Conservation (phyloP, 495 filamentous ascomycete genomes). For the Saxophila tyrrhenica region DNA sequence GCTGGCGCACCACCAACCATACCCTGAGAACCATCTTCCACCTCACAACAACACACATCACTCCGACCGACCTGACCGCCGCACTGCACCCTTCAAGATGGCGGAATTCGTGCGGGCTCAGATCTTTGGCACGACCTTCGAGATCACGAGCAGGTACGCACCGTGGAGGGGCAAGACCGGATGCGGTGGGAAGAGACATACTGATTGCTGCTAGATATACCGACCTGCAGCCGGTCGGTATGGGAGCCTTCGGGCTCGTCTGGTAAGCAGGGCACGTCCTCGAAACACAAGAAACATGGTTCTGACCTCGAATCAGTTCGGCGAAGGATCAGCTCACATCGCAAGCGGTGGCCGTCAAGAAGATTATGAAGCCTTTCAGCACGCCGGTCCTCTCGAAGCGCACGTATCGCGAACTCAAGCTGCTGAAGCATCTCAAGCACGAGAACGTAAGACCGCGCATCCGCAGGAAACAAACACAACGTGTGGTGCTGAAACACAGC, state of each 20-base stretch:
- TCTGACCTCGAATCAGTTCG: constrained; percentile 50
- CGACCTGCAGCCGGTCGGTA: constrained; percentile 94
- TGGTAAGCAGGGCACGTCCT: constrained; percentile 52
- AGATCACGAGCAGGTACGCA: constrained; percentile 92
- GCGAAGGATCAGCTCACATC: constrained; percentile 93
- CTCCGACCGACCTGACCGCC: not conserved
- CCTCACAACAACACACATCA: not conserved
- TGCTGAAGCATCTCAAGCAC: constrained; percentile 90
- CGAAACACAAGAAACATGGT: not conserved
- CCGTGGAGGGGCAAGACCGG: constrained; percentile 9
- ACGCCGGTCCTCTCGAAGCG: constrained; percentile 94
- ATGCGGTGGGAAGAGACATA: constrained; percentile 3
- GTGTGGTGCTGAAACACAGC: not conserved
- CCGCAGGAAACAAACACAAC: not conserved
- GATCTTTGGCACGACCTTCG: constrained; percentile 98
- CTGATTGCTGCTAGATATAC: constrained; percentile 57
- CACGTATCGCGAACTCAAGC: constrained; percentile 93
- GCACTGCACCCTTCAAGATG: constrained; percentile 43
- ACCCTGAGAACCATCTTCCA: not conserved
- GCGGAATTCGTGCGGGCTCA: constrained; percentile 98
- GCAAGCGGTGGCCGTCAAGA: constrained; percentile 95
- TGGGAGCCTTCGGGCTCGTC: constrained; percentile 96
- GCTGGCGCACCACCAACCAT: too few relatives aligned
- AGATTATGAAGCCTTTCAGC: constrained; percentile 99
- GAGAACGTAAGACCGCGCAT: constrained; percentile 63